These are phyloP conservation scores for Zymoseptoria crescenta DNA, from an alignment of 2,329 filamentous ascomycete species.

Conservation along the genomic window DNA sequence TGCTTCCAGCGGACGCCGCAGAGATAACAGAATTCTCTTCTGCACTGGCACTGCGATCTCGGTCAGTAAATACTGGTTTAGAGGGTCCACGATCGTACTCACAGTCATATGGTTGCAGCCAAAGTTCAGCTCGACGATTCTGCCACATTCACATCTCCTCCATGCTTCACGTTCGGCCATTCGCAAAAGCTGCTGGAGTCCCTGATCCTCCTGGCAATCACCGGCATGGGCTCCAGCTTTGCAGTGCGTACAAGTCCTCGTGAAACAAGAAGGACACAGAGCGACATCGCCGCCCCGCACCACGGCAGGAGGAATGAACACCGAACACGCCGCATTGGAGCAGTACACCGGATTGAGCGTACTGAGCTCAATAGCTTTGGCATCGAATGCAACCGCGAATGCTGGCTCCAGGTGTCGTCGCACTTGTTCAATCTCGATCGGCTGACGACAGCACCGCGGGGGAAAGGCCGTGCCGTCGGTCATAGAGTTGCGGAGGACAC, in stretches of 20 bases:
- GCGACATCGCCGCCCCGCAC: not conserved
- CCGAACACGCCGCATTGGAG: not conserved
- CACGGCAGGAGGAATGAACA: not conserved
- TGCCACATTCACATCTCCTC: not conserved
- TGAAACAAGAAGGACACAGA: not conserved
- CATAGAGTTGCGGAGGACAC: not conserved
- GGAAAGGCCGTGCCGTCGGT: not conserved
- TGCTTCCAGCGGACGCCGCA: not conserved
- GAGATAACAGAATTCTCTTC: not conserved
- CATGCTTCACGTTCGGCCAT: not conserved
- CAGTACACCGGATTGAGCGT: not conserved
- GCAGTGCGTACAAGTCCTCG: not conserved
- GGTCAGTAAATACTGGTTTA: not conserved
- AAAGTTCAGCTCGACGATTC: not conserved
- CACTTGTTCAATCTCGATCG: not conserved
- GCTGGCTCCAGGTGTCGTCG: not conserved
- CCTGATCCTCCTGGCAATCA: not conserved
- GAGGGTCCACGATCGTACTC: not conserved
- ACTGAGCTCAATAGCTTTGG: not conserved
- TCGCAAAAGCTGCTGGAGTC: not conserved
- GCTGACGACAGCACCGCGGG: not conserved
- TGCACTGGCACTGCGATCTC: not conserved
- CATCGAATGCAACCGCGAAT: not conserved
- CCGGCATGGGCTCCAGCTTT: not conserved
- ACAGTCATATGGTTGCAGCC: slow-evolving; percentile 1